Base-by-base conservation (phyloP, 192 early-diverging fungal genomes). In the Jimgerdemannia lactiflua region DNA sequence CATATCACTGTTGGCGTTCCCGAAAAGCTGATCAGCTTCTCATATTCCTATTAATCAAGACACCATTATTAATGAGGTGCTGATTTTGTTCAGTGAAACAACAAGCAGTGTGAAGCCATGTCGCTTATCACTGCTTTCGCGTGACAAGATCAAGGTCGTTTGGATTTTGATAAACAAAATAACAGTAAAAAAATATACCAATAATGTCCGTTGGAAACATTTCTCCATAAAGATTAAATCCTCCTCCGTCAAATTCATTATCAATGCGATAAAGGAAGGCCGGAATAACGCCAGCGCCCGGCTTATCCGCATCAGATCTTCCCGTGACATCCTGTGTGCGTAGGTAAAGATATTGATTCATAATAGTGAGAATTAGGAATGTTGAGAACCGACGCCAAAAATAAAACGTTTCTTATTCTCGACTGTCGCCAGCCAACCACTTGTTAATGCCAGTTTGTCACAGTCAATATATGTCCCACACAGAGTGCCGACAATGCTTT, bases 191-290 rank as follows among this genome's bases (percentile, higher is more conserved):
- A 76, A 80, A 71, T 71, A 79, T 85, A 90, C 92, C 82, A 95
- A 79, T 82, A 98, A 80, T 10, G 96, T 96, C 66, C 97, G 88
- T 79, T 96, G 97, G 71, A 98, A 93, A 78, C 95, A 96, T 79
- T 96, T 96, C 85, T 98, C 97, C 95, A 95, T 95, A 78, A 97
- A 97, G 39, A 97, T 84, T 80, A 98, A 86, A 75, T 98, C 97
- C 73, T 98, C 95, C 72, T 93, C 93, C 3, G 95, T 94, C 75
- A 98, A 81, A 79, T 97, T 95, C 93, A 96, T 96, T 77, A 97
- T 94, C 70, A 95, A 86, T 4, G 96, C 95, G 78, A 98, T 94
- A 75, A 96, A 95, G 3, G 94, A 95, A 41, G 97, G 97, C 9
- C 97, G 87, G 79, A 97, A 97, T 77, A 91, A 90, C 40, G 95